phyloP scores from a whole-genome alignment of 2,329 filamentous ascomycete species.

The Arthrobotrys iridis region DNA sequence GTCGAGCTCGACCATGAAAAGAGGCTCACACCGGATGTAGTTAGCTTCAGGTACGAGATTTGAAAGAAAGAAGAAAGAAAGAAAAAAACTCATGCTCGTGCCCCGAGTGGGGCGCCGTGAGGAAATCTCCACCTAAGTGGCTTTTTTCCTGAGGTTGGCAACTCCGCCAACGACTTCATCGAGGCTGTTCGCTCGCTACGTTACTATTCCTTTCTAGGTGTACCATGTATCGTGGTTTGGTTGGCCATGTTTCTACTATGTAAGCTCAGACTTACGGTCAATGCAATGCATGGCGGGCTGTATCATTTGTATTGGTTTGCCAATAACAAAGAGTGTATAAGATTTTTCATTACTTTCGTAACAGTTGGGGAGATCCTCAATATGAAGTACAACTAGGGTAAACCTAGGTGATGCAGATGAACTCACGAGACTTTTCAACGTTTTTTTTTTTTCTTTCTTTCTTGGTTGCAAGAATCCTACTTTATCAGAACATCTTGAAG shows the following conservation, averaged over 20 bases:
- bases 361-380: background rate
- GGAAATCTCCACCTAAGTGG: background rate
- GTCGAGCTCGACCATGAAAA: background rate
- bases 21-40: background rate
- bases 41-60: constrained; percentile 16
- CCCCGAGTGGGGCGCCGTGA: background rate
- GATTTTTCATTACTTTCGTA: constrained; percentile 3
- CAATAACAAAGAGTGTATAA: background rate
- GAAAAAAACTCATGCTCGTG: constrained; percentile 3
- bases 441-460: constrained; percentile 5
- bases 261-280: background rate
- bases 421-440: too few species aligned
- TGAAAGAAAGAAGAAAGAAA: too few species aligned
- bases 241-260: background rate
- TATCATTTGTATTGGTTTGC: background rate
- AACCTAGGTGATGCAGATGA: background rate
- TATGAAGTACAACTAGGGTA: background rate
- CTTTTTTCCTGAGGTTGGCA: background rate
- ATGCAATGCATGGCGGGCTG: background rate
- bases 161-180: too few species aligned
- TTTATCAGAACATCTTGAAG: too few species aligned
- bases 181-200: background rate
- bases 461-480: background rate
- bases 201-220: background rate
- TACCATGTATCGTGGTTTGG: background rate